These are phyloP conservation scores for Tolypocladium ovalisporum DNA, from an alignment of 2,329 filamentous ascomycete genomes.

Conservation along the genomic window DNA sequence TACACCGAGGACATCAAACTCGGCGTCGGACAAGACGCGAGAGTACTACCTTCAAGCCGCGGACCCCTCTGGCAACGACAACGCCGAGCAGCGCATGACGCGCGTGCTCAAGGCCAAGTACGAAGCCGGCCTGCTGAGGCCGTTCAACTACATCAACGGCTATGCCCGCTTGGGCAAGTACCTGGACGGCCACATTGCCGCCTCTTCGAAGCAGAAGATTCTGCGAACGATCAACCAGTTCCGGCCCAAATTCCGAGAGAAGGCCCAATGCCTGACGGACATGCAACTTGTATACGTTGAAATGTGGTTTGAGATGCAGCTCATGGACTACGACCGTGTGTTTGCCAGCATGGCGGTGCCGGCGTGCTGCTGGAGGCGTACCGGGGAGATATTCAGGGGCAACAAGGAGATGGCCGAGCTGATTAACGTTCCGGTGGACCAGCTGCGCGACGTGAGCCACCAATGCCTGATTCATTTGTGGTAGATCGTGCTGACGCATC, in stretches of 20 bases:
- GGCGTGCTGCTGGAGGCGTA: conserved; percentile 92
- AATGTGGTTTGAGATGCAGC: conserved; percentile 96
- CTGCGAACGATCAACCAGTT: conserved; percentile 85
- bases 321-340: conserved; percentile 97
- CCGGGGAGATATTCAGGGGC: conserved; percentile 91
- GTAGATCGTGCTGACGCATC: conserved; percentile 7
- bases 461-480: background rate
- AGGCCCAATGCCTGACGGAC: conserved; percentile 84
- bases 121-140: conserved; percentile 85
- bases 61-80: conserved; percentile 76
- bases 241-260: conserved; percentile 88
- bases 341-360: conserved; percentile 99
- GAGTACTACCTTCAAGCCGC: conserved; percentile 97
- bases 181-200: conserved; percentile 79
- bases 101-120: conserved; percentile 91
- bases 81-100: conserved; percentile 90
- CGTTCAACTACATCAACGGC: conserved; percentile 97
- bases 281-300: conserved; percentile 91
- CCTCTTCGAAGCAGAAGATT: conserved; percentile 79
- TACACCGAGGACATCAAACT: conserved; percentile 48
- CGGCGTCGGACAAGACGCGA: conserved; percentile 64
- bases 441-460: conserved; percentile 70
- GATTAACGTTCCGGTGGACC: conserved; percentile 85
- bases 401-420: conserved; percentile 99
- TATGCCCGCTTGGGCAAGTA: conserved; percentile 85